phyloP scores from a whole-genome alignment of 179 eudicot species.

The Drosera spatulata region DNA sequence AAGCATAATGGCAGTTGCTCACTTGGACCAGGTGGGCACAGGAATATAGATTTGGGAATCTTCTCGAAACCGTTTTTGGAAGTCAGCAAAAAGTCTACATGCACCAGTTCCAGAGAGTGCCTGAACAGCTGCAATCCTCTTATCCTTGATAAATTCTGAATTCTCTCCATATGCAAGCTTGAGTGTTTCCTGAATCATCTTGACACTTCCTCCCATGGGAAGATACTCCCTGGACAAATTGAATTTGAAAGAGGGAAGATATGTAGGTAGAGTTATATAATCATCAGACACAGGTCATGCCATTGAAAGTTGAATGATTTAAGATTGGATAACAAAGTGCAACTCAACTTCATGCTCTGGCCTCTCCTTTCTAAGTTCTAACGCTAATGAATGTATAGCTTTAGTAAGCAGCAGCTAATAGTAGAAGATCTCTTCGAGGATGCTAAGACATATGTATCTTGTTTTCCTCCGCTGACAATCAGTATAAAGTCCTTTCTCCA shows the following conservation, averaged over 20 bases:
- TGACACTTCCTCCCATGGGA: conserved; percentile 94
- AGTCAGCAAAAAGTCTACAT: conserved; percentile 94
- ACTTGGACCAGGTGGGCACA: conserved; percentile 97
- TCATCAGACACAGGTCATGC: no score
- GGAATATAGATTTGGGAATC: conserved; percentile 93
- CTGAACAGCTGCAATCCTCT: conserved; percentile 91
- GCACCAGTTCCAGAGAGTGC: conserved; percentile 99
- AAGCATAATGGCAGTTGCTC: conserved; percentile 16
- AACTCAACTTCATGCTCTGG: no score
- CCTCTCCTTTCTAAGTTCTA: no score
- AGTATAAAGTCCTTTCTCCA: no score
- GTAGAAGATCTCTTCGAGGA: no score
- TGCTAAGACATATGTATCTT: no score
- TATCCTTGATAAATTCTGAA: conserved; percentile 78
- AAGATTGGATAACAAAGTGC: no score
- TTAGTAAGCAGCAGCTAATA: no score
- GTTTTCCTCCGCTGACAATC: no score
- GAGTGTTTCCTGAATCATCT: conserved; percentile 84
- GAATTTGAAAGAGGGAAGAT: neutral
- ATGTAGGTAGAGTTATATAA: no score
- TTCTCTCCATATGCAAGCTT: conserved; percentile 92
- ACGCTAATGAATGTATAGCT: no score
- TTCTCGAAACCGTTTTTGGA: conserved; percentile 84
- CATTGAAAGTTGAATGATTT: no score
- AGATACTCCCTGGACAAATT: conserved; percentile 77